Base-by-base conservation (phyloP, 2,329 filamentous ascomycete genomes). In the Colletotrichum godetiae region DNA sequence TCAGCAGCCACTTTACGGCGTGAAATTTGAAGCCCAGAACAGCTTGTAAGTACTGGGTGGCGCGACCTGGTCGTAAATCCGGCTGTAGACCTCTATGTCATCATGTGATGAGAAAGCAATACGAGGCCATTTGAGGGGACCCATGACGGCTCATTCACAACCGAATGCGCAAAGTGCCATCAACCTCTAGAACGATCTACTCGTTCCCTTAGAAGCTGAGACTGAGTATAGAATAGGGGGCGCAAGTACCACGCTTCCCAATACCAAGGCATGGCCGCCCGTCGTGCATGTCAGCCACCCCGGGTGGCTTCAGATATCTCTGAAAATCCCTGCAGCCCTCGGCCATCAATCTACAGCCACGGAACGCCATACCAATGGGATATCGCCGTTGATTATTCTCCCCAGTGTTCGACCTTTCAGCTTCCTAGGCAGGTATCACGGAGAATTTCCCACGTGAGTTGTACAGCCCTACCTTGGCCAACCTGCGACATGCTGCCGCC, bases 381-480 rank as follows among this genome's bases (percentile, higher is more conserved):
- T 19, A 15, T 24, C 37, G 19, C 12, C 12, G 24, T 46, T 22
- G 22, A 33, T 5, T 22, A 13, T 35, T 35, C 35, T 27, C 35
- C 49, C 5, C 19, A n/a, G 55, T 24, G 42, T 58, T 42, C 13
- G 10, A 33, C 37, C 5, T n/a, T 49, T 42, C 29, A 37, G 35
- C 22, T n/a, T 19, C 37, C 37, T 22, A 37, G 22, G 24, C 33
- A 65, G n/a, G 19, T 2, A 33, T 29, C 7, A 15, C 59, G 59
- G 60, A 37, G 24, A 3, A 19, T 60, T 65, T 60, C 10, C 68
- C 60, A 52, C 57, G 46, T 58, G 60, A 49, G 66, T 60, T 37
- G 59, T 29, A 73, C 65, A 37, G 46, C 55, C 42, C 31, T 65
- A 29, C 11, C 4, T 13, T 31, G 59, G 46, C 56, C 55, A 33